A percentile compares a stretch with the other conserved stretches of the same genome.
Evolutionary conservation across 208 protist species (phyloP).

Genomic region (Acanthamoeba polyphaga): DNA sequence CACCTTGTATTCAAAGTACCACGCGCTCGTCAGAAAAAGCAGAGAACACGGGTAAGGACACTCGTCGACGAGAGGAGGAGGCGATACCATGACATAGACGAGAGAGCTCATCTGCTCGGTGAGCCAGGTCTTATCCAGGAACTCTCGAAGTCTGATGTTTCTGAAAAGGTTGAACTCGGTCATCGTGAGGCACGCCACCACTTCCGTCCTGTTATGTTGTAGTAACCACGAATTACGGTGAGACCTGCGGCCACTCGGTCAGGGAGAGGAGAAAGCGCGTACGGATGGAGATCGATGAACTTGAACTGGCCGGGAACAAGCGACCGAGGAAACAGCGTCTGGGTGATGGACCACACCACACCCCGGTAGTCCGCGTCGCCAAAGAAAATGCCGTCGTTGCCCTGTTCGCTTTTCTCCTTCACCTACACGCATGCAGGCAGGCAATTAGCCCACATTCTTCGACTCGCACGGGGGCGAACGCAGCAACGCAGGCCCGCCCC

Average conservation of each 20-base stretch:
- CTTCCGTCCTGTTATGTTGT: neutral
- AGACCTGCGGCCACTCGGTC: neutral
- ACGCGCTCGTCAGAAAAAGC: neutral
- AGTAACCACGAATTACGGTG: neutral
- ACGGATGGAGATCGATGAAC: constrained; percentile 50
- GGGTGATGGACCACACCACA: constrained; percentile 58
- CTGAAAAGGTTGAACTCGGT: constrained; percentile 62
- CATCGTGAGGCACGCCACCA: constrained; percentile 28
- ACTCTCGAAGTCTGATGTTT: constrained; percentile 26
- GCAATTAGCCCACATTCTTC: no score
- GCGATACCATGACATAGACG: constrained; percentile 36
- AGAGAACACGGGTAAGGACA: neutral
- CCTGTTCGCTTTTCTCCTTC: constrained; percentile 30
- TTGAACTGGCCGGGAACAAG: constrained; percentile 55
- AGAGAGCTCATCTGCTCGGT: constrained; percentile 53
- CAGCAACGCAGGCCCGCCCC: no score
- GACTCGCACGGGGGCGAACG: neutral
- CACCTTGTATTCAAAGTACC: neutral
- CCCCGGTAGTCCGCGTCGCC: constrained; percentile 44
- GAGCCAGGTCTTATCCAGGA: constrained; percentile 53
- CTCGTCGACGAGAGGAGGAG: neutral
- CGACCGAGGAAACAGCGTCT: constrained; percentile 28
- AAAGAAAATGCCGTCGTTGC: constrained; percentile 15
- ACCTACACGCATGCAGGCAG: neutral
- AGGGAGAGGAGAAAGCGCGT: neutral